Conservation (phyloP, 805 yeast species). For the Cephaloascus albidus region DNA sequence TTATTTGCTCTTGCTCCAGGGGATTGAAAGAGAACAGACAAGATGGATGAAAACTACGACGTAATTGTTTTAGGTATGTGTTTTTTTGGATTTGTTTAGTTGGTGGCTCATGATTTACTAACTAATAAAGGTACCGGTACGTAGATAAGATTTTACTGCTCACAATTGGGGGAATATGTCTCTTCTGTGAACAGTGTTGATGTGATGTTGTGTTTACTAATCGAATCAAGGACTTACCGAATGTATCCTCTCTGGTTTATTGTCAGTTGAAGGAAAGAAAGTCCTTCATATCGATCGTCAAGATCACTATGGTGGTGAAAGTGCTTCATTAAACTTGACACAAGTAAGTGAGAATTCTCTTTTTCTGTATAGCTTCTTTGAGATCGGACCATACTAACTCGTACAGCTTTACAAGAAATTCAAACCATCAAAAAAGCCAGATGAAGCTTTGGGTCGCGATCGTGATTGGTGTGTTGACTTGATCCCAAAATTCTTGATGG, state of each 20-base stretch:
- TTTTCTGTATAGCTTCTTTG: slow-evolving; percentile 4
- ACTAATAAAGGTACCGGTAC: slow-evolving; percentile 17
- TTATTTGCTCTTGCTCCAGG: too few relatives aligned
- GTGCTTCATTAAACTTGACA: slow-evolving; percentile 72
- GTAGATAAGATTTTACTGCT: too few relatives aligned
- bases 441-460: slow-evolving; percentile 72
- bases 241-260: slow-evolving; percentile 86
- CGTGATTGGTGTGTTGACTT: slow-evolving; percentile 98
- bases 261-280: slow-evolving; percentile 97
- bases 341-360: slow-evolving; percentile 19
- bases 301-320: slow-evolving; percentile 92
- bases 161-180: too few relatives aligned
- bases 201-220: not conserved
- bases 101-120: not conserved
- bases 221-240: slow-evolving; percentile 73
- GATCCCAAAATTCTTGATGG: slow-evolving; percentile 95
- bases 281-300: slow-evolving; percentile 95
- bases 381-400: slow-evolving; percentile 23
- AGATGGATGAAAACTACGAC: slow-evolving; percentile 94
- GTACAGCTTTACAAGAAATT: slow-evolving; percentile 53
- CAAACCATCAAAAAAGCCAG: slow-evolving; percentile 72
- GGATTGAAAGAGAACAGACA: slow-evolving; percentile 1
- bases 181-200: not conserved
- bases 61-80: slow-evolving; percentile 82
- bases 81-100: not conserved